These are phyloP conservation scores for Colletotrichum lentis DNA, from an alignment of 2,329 filamentous ascomycete genomes.

Conservation along the genomic window DNA sequence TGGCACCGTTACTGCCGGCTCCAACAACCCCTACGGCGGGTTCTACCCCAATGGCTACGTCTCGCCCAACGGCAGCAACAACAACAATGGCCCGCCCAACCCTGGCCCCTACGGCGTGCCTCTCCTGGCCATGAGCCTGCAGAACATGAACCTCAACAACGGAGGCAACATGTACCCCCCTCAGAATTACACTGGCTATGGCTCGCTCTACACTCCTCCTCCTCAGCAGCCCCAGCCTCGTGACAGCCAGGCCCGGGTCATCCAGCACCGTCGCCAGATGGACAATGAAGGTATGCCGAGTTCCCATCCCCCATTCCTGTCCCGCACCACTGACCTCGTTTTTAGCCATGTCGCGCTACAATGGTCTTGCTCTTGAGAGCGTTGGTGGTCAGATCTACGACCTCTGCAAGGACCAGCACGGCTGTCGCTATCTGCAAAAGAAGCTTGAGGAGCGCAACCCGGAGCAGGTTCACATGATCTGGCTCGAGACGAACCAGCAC, in stretches of 20 bases:
- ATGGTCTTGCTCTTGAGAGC: constrained; percentile 82
- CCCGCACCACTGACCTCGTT: constrained; percentile 43
- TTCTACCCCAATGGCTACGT: constrained; percentile 33
- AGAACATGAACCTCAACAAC: constrained; percentile 65
- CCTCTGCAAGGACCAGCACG: constrained; percentile 97
- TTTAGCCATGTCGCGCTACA: constrained; percentile 78
- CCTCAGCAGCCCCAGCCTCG: constrained; percentile 61
- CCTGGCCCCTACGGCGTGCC: constrained; percentile 55
- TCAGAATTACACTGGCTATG: constrained; percentile 67
- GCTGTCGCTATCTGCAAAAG: constrained; percentile 95
- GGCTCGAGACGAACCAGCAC: constrained; percentile 89
- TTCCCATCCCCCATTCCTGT: not conserved
- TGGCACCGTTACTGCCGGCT: constrained; percentile 13
- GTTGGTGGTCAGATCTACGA: constrained; percentile 85
- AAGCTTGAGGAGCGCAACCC: constrained; percentile 90
- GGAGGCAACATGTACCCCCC: constrained; percentile 57
- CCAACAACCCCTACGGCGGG: constrained; percentile 27
- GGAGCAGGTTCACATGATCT: constrained; percentile 90
- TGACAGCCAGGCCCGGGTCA: constrained; percentile 79
- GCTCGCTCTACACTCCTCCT: constrained; percentile 59
- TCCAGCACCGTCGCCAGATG: constrained; percentile 77
- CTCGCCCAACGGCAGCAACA: constrained; percentile 21
- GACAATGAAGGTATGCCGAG: constrained; percentile 71
- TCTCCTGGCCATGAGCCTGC: constrained; percentile 74
- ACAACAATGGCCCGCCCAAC: constrained; percentile 23